Percentiles rank a stretch among this genome's conserved stretches.
These are phyloP conservation scores for Aspergillus pseudoterreus DNA, from an alignment of 2,329 filamentous ascomycete species.

Conservation along the genomic window DNA sequence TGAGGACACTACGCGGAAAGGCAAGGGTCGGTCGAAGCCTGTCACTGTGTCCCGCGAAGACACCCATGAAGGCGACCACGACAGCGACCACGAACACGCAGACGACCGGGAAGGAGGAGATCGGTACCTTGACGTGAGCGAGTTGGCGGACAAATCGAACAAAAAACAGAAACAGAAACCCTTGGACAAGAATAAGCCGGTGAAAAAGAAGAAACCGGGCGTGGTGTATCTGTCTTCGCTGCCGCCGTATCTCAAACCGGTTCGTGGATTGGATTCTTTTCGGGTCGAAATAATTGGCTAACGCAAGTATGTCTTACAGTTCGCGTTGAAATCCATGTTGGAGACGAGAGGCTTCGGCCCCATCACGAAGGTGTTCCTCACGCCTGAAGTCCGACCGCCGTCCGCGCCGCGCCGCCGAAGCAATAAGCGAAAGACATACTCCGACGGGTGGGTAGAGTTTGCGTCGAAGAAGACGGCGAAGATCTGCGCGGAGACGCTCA, in stretches of 20 bases:
- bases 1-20: slow-evolving; percentile 12
- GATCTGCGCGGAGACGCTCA: slow-evolving; percentile 44
- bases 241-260: slow-evolving; percentile 46
- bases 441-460: slow-evolving; percentile 48
- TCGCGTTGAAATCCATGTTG: slow-evolving; percentile 41
- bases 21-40: background rate
- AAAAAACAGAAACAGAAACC: slow-evolving; percentile 5
- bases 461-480: slow-evolving; percentile 44
- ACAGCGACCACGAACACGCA: slow-evolving; percentile 8
- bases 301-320: slow-evolving; percentile 7
- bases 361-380: slow-evolving; percentile 43
- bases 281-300: no score
- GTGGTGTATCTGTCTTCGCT: slow-evolving; percentile 45
- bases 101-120: background rate
- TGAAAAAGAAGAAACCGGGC: slow-evolving; percentile 35
- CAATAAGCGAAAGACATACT: slow-evolving; percentile 42
- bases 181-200: slow-evolving; percentile 15
- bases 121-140: background rate
- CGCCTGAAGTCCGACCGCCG: slow-evolving; percentile 30
- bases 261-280: no score
- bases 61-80: slow-evolving; percentile 12
- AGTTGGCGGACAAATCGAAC: no score
- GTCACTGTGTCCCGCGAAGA: slow-evolving; percentile 1
- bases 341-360: slow-evolving; percentile 39
- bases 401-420: slow-evolving; percentile 22